Conservation (phyloP, 1,139 yeast species). For the Hansenula anomala region DNA sequence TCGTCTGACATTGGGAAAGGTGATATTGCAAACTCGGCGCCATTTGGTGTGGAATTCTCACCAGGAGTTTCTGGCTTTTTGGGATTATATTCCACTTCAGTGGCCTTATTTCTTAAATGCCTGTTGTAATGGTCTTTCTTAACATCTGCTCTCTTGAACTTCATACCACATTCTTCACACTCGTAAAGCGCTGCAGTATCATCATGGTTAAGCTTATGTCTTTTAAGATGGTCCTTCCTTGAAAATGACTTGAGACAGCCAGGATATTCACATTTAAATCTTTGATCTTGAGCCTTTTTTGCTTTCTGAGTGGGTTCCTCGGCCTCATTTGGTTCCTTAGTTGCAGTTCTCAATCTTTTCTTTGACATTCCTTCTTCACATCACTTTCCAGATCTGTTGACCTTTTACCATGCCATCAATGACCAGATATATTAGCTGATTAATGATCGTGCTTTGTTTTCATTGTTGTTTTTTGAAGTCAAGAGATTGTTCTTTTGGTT, state of each 20-base stretch:
- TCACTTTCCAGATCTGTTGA: no score
- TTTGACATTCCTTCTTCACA: no score
- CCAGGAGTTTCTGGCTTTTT: background rate
- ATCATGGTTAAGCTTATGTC: constrained; percentile 16
- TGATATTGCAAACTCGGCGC: background rate
- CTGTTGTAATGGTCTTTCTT: constrained; percentile 37
- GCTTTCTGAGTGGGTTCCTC: no score
- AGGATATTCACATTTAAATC: constrained; percentile 4
- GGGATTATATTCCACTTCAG: constrained; percentile 7
- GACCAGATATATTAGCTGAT: no score
- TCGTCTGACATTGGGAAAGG: background rate
- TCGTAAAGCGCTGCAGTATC: constrained; percentile 15
- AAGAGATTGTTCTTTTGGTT: no score
- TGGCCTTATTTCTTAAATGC: constrained; percentile 24
- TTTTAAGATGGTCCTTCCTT: constrained; percentile 14
- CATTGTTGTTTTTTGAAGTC: no score
- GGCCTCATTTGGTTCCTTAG: no score
- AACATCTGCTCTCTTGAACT: constrained; percentile 47
- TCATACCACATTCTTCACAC: constrained; percentile 41
- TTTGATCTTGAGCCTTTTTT: no score
- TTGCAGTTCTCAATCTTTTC: no score
- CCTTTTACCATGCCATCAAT: no score
- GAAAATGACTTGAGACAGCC: constrained; percentile 24
- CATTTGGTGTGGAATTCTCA: background rate
- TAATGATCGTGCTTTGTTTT: no score